Evolutionary conservation across 2,329 filamentous ascomycete genomes (phyloP).

Genomic region (Xylaria sp.): DNA sequence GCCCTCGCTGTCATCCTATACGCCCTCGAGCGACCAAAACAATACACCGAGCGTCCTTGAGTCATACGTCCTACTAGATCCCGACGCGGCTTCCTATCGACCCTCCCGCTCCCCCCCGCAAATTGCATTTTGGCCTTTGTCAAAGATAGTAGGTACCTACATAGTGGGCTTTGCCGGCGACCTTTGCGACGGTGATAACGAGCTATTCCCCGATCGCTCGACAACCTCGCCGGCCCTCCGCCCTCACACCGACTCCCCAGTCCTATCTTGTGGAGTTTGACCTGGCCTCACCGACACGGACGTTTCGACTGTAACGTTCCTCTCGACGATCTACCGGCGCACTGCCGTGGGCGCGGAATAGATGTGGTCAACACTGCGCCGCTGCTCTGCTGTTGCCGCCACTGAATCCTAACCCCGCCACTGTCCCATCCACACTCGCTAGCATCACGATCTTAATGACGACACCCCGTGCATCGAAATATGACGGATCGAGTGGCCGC

Average conservation of each 20-base stretch:
- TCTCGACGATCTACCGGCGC: conserved; percentile 42
- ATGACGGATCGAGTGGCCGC: conserved; percentile 70
- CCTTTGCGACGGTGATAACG: conserved; percentile 10
- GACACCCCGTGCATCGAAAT: conserved; percentile 37
- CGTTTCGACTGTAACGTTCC: conserved; percentile 39
- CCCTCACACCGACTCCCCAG: conserved; percentile 24
- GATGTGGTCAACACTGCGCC: conserved; percentile 44
- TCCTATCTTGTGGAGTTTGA: conserved; percentile 37
- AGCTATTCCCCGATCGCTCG: conserved; percentile 4
- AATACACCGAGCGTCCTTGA: neutral
- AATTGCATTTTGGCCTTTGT: conserved; percentile 16
- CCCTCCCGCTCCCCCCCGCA: conserved; percentile 10
- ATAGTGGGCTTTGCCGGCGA: conserved; percentile 18
- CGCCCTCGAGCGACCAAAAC: conserved; percentile 12
- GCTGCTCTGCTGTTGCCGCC: conserved; percentile 28
- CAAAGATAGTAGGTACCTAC: neutral
- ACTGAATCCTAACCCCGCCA: conserved; percentile 34
- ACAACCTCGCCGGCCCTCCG: conserved; percentile 10
- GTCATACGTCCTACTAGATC: conserved; percentile 8
- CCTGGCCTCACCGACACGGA: conserved; percentile 29
- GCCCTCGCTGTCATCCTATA: conserved; percentile 12
- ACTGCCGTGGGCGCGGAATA: conserved; percentile 44
- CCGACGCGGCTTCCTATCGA: conserved; percentile 5
- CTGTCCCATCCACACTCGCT: conserved; percentile 35
- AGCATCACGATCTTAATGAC: conserved; percentile 40